phyloP scores from a whole-genome alignment of 1,139 yeast species.

The Blastobotrys persicus region DNA sequence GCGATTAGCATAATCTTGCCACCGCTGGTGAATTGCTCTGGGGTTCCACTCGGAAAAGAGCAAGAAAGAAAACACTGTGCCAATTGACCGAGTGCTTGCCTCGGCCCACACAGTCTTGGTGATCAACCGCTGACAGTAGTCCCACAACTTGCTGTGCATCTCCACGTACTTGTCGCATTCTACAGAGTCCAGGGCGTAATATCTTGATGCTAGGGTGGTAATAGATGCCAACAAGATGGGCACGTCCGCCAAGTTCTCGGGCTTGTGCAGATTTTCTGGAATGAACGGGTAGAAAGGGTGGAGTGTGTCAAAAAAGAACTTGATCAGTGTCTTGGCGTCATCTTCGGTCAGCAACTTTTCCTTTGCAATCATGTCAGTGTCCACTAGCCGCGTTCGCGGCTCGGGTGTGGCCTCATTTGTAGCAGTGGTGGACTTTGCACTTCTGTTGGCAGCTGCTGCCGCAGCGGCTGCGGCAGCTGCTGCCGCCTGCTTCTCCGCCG shows the following conservation, averaged over 20 bases:
- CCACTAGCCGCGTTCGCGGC: conserved; percentile 52
- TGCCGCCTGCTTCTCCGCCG: conserved; percentile 1
- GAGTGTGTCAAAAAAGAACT: conserved; percentile 69
- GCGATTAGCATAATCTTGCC: conserved; percentile 79
- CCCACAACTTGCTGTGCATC: conserved; percentile 74
- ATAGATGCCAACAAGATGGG: conserved; percentile 81
- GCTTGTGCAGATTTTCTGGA: conserved; percentile 68
- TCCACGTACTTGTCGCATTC: conserved; percentile 15
- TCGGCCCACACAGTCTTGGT: conserved; percentile 95
- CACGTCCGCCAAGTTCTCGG: conserved; percentile 66
- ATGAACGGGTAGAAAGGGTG: conserved; percentile 90
- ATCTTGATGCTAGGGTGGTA: conserved; percentile 73
- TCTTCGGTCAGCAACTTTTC: conserved; percentile 58
- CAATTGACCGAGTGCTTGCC: conserved; percentile 82
- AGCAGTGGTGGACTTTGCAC: neutral
- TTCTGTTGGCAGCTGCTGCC: neutral
- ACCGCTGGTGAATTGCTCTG: conserved; percentile 84
- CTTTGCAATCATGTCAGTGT: conserved; percentile 65
- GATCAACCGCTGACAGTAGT: conserved; percentile 73
- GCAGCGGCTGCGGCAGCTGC: neutral
- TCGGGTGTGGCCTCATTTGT: conserved; percentile 9
- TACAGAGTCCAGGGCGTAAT: conserved; percentile 33
- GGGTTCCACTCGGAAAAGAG: conserved; percentile 96
- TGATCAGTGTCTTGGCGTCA: conserved; percentile 65
- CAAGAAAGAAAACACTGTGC: conserved; percentile 79